Evolutionary conservation across 1,139 yeast species (phyloP).

Genomic region (Geotrichum cucujoidarum): DNA sequence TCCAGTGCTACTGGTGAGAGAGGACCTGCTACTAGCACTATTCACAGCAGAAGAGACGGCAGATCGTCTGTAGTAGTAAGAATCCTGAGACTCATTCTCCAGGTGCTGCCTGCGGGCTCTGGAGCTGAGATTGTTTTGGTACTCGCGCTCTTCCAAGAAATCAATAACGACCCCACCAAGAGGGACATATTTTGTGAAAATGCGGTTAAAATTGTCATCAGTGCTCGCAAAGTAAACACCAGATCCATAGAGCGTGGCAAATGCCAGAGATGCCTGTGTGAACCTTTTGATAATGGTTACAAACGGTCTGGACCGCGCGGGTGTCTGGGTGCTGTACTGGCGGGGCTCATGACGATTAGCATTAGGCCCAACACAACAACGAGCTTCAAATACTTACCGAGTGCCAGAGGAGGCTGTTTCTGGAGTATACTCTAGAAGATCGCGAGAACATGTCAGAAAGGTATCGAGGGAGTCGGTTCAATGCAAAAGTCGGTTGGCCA

Average conservation of each 20-base stretch:
- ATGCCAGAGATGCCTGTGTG: conserved; percentile 4
- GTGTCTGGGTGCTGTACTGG: conserved; percentile 1
- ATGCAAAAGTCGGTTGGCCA: not conserved
- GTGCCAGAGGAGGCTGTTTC: not conserved
- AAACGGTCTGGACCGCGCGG: conserved; percentile 5
- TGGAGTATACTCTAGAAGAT: not conserved
- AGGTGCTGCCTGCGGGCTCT: conserved; percentile 20
- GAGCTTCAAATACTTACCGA: not conserved
- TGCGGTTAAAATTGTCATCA: conserved; percentile 9
- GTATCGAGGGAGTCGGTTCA: not conserved
- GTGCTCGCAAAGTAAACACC: conserved; percentile 17
- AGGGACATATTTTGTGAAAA: conserved; percentile 27
- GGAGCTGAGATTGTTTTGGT: conserved; percentile 22
- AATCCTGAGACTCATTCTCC: conserved; percentile 7
- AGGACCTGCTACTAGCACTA: conserved; percentile 1
- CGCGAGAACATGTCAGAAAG: not conserved
- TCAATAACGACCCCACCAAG: conserved; percentile 27
- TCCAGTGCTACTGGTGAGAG: conserved; percentile 8
- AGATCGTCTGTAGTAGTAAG: conserved; percentile 14
- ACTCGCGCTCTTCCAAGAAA: conserved; percentile 29
- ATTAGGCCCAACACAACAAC: conserved; percentile 7
- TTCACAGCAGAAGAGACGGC: conserved; percentile 9
- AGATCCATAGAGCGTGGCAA: conserved; percentile 9
- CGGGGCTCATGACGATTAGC: not conserved
- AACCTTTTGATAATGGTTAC: conserved; percentile 4